Percentiles rank a stretch among this genome's conserved stretches.
phyloP scores from a whole-genome alignment of 805 yeast genomes.

The Tetrapisispora namnaoensis region DNA sequence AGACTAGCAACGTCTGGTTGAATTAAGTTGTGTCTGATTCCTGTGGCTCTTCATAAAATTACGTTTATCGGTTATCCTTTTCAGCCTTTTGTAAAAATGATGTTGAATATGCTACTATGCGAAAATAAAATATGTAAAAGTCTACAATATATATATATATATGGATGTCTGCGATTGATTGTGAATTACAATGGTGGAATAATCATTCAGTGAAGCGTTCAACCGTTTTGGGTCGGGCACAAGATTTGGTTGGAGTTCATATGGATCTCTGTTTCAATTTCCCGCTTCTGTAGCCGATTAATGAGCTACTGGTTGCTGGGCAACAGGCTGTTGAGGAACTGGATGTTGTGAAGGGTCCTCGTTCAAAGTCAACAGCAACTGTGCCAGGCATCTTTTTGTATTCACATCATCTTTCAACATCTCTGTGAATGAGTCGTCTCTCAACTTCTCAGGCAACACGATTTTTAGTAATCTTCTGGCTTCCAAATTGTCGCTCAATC shows the following conservation, averaged over 20 bases:
- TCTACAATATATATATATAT: neutral
- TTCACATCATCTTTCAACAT: conserved; percentile 79
- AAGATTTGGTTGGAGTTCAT: too few species aligned
- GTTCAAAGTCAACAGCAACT: conserved; percentile 59
- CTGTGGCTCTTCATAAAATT: too few species aligned
- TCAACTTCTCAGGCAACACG: conserved; percentile 76
- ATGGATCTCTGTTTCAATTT: neutral
- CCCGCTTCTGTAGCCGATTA: neutral
- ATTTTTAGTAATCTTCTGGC: conserved; percentile 81
- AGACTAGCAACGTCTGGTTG: too few species aligned
- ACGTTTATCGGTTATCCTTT: too few species aligned
- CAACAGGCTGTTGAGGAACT: neutral
- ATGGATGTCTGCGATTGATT: neutral
- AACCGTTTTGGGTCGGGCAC: too few species aligned
- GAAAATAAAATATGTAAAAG: neutral
- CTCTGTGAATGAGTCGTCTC: conserved; percentile 61
- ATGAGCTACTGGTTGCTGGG: neutral
- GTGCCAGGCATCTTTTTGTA: conserved; percentile 79
- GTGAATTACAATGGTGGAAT: neutral
- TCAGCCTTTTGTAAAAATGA: too few species aligned
- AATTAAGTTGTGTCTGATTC: too few species aligned
- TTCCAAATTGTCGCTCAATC: conserved; percentile 81
- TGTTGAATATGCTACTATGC: conserved; percentile 1
- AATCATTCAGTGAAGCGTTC: too few species aligned
- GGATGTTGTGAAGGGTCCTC: conserved; percentile 22